A percentile compares a stretch with the other conserved stretches of the same genome.
Evolutionary conservation across 257 asterid species (phyloP).

Genomic region (Nicotiana noctiflora): DNA sequence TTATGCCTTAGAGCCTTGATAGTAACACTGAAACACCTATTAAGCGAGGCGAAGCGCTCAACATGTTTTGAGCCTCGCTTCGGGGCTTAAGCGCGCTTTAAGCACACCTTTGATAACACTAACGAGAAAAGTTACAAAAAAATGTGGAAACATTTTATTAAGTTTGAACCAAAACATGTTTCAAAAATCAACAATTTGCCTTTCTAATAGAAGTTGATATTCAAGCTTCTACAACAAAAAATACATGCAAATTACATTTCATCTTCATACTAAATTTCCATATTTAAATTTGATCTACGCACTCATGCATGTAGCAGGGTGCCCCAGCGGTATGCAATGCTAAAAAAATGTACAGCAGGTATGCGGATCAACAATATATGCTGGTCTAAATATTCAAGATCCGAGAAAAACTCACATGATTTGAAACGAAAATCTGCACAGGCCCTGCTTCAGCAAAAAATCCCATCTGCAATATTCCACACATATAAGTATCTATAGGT

Average conservation of each 20-base stretch:
- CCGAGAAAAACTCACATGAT: conserved; percentile 49
- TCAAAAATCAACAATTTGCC: neutral
- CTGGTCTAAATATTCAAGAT: neutral
- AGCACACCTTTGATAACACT: too few species aligned
- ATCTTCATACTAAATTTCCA: neutral
- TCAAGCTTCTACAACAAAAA: neutral
- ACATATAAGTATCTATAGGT: neutral
- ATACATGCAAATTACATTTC: neutral
- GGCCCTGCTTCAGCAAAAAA: conserved; percentile 98
- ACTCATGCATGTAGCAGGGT: neutral
- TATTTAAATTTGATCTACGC: neutral
- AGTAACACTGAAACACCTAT: too few species aligned
- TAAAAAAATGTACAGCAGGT: neutral
- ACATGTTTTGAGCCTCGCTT: too few species aligned
- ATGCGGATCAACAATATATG: neutral
- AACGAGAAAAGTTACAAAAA: neutral
- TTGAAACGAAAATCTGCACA: conserved; percentile 85
- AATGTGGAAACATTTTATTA: neutral
- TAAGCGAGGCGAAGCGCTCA: too few species aligned
- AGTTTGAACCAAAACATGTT: neutral
- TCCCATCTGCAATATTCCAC: conserved; percentile 71
- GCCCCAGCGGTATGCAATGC: neutral
- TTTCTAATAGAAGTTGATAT: neutral
- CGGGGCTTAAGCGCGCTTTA: too few species aligned
- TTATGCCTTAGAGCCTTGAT: too few species aligned